These are phyloP conservation scores for Melanomma pulvis-pyrius DNA, from an alignment of 495 filamentous ascomycete species.

Conservation along the genomic window DNA sequence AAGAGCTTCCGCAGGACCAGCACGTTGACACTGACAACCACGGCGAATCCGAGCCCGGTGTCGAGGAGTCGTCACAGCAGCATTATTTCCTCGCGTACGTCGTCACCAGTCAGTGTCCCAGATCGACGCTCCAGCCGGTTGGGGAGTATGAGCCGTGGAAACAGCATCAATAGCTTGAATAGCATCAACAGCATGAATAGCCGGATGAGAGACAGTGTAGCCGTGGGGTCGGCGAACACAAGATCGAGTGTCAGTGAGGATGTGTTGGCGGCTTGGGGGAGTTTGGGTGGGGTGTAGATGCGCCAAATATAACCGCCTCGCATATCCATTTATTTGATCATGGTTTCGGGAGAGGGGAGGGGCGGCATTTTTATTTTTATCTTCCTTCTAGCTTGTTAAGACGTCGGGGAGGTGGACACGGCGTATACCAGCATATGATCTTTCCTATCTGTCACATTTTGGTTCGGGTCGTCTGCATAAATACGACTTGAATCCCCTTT, in stretches of 20 bases:
- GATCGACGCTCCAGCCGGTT: background rate
- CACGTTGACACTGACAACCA: background rate
- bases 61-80: conserved; percentile 10
- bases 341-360: no score
- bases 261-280: conserved; percentile 49
- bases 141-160: conserved; percentile 19
- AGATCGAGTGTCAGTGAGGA: conserved; percentile 48
- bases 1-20: conserved; percentile 15
- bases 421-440: no score
- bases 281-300: conserved; percentile 39
- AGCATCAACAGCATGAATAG: conserved; percentile 13
- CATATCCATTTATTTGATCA: background rate
- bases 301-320: background rate
- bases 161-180: conserved; percentile 15
- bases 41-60: background rate
- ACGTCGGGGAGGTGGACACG: no score
- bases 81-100: conserved; percentile 1
- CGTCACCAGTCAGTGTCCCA: background rate
- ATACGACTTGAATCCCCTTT: no score
- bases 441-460: no score
- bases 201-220: conserved; percentile 28
- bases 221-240: conserved; percentile 16
- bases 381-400: no score
- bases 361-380: no score
- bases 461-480: no score